phyloP scores from a whole-genome alignment of 805 yeast species.

The Wickerhamiella bombiphila region DNA sequence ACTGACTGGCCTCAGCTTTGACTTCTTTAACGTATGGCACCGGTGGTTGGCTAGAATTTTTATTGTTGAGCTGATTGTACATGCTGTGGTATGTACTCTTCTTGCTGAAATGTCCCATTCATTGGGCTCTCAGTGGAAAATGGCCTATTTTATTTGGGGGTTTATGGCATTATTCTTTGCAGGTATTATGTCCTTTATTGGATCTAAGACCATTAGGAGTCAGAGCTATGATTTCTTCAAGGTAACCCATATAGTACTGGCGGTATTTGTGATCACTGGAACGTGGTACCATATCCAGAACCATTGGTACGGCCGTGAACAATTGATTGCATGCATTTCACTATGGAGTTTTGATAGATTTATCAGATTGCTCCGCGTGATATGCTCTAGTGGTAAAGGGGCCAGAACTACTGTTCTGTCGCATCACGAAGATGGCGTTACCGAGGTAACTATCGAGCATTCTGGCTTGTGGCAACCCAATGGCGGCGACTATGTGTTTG shows the following conservation, averaged over 20 bases:
- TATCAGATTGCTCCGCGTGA: slow-evolving; percentile 38
- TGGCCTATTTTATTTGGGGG: slow-evolving; percentile 25
- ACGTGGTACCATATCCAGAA: slow-evolving; percentile 54
- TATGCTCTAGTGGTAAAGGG: too few relatives aligned
- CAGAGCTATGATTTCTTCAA: slow-evolving; percentile 46
- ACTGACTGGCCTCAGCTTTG: slow-evolving; percentile 41
- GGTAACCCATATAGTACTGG: slow-evolving; percentile 42
- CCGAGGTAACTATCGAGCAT: slow-evolving; percentile 19
- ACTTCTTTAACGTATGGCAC: slow-evolving; percentile 44
- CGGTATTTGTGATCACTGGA: slow-evolving; percentile 36
- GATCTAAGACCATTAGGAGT: slow-evolving; percentile 38
- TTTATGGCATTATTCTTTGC: slow-evolving; percentile 30
- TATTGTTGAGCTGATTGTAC: slow-evolving; percentile 35
- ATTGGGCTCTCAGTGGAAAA: slow-evolving; percentile 16
- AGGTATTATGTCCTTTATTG: slow-evolving; percentile 33
- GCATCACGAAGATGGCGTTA: slow-evolving; percentile 9
- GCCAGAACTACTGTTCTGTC: not conserved
- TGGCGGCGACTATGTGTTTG: slow-evolving; percentile 44
- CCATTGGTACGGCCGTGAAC: too few relatives aligned
- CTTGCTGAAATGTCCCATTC: slow-evolving; percentile 27
- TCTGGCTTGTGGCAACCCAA: slow-evolving; percentile 35
- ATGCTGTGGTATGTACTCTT: slow-evolving; percentile 38
- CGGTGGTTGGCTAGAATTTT: slow-evolving; percentile 45
- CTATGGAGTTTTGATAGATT: slow-evolving; percentile 59
- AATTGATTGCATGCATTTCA: slow-evolving; percentile 27